Evolutionary conservation across 208 protist genomes (phyloP).

Genomic region (Leishmania guyanensis): DNA sequence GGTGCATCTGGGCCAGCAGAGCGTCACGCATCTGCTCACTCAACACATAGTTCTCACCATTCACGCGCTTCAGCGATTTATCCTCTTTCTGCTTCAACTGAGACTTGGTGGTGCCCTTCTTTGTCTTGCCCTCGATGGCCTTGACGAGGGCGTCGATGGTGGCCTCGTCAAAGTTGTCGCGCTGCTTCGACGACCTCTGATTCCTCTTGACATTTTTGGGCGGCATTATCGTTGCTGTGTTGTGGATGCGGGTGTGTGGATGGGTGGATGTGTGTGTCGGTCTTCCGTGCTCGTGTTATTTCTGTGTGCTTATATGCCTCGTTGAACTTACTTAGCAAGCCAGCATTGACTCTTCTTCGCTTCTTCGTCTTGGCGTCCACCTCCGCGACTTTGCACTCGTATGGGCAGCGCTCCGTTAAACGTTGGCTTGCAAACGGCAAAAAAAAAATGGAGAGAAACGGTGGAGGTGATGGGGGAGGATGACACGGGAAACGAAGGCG

Average conservation of each 20-base stretch:
- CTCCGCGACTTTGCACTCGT: no score
- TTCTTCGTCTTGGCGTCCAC: neutral
- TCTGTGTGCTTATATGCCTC: no score
- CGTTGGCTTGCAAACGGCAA: neutral
- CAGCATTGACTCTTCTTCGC: no score
- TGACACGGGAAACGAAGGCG: neutral
- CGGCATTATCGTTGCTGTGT: conserved; percentile 16
- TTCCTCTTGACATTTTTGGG: conserved; percentile 37
- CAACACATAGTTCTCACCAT: conserved; percentile 31
- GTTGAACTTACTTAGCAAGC: no score
- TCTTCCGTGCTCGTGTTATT: no score
- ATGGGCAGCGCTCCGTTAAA: neutral
- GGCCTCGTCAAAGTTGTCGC: conserved; percentile 40
- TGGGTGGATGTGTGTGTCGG: neutral
- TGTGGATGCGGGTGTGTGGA: neutral
- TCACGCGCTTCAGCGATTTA: conserved; percentile 39
- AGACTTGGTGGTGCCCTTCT: conserved; percentile 74
- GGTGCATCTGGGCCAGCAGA: conserved; percentile 44
- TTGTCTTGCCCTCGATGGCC: conserved; percentile 66
- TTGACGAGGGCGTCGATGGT: conserved; percentile 64
- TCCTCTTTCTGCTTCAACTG: conserved; percentile 54
- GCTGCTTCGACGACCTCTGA: conserved; percentile 35
- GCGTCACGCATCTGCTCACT: conserved; percentile 40
- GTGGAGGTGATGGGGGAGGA: neutral
- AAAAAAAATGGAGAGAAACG: neutral